Percentiles rank a stretch among this genome's conserved stretches.
These are phyloP conservation scores for Striga hermonthica DNA, from an alignment of 305 asterid species.

Conservation along the genomic window DNA sequence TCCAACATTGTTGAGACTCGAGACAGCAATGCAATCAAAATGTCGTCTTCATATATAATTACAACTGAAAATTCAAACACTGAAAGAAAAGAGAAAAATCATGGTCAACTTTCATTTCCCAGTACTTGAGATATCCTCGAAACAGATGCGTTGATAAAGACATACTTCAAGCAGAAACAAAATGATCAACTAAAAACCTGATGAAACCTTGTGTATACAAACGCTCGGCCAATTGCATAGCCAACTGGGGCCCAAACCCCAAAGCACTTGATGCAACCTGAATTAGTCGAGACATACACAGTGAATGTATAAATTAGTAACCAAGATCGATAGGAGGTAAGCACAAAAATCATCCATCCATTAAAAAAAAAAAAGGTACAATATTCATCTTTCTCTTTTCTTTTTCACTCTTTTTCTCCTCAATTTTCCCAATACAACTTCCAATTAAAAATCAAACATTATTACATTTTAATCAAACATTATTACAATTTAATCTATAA, in stretches of 20 bases:
- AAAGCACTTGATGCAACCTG: conserved; percentile 95
- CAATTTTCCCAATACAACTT: too few species aligned
- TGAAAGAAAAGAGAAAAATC: too few species aligned
- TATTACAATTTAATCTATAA: too few species aligned
- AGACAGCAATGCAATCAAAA: conserved; percentile 14
- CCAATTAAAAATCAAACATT: too few species aligned
- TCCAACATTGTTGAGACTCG: conserved; percentile 2
- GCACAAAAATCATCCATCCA: too few species aligned
- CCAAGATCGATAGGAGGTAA: too few species aligned
- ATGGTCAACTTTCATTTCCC: conserved; percentile 2
- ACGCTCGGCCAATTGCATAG: conserved; percentile 96
- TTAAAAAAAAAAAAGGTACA: too few species aligned
- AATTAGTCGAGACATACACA: conserved; percentile 29
- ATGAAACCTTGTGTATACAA: conserved; percentile 87
- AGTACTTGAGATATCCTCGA: conserved; percentile 12
- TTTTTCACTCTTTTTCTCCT: not conserved
- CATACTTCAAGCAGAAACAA: conserved; percentile 17
- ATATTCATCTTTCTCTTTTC: not conserved
- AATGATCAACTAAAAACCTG: conserved; percentile 48
- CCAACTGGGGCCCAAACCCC: conserved; percentile 84
- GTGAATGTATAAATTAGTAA: not conserved
- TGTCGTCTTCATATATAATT: not conserved
- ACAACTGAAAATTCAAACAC: conserved; percentile 4
- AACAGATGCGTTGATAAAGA: conserved; percentile 11
- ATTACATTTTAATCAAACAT: too few species aligned